These are phyloP conservation scores for Monilinia laxa DNA, from an alignment of 2,329 filamentous ascomycete species.

Conservation along the genomic window DNA sequence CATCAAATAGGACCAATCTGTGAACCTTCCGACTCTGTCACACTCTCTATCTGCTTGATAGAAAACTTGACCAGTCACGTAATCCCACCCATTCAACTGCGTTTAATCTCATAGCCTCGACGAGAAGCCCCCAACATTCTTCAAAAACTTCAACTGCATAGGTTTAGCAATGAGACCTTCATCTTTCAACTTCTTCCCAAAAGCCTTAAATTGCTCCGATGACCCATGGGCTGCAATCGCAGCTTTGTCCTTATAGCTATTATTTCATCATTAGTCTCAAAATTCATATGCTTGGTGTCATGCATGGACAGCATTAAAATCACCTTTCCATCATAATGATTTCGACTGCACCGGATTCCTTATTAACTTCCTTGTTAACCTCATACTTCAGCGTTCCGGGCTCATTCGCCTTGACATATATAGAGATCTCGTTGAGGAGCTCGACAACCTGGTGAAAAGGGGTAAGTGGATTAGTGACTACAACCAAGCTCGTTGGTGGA, in stretches of 20 bases:
- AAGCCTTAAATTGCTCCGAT: constrained; percentile 31
- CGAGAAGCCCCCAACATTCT: constrained; percentile 34
- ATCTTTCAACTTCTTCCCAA: constrained; percentile 31
- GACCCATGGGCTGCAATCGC: constrained; percentile 32
- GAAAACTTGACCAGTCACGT: not conserved
- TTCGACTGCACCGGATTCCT: constrained; percentile 35
- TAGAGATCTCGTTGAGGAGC: constrained; percentile 31
- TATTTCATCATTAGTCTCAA: not conserved
- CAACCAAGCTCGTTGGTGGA: not conserved
- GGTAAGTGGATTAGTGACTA: constrained; percentile 10
- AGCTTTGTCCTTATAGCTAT: constrained; percentile 37
- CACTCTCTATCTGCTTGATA: not conserved
- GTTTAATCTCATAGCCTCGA: constrained; percentile 28
- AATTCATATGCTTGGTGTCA: not conserved
- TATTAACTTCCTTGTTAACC: constrained; percentile 32
- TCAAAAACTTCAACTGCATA: constrained; percentile 36
- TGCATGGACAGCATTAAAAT: not conserved
- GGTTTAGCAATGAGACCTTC: constrained; percentile 33
- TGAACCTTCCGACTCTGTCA: not conserved
- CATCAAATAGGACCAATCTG: not conserved
- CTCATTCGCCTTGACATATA: constrained; percentile 34
- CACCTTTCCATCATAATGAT: constrained; percentile 39
- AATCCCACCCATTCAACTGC: no score
- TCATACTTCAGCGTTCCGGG: constrained; percentile 37
- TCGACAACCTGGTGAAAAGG: constrained; percentile 32